Base-by-base conservation (phyloP, 75 land plant species). In the Adiantum capillusveneris region DNA sequence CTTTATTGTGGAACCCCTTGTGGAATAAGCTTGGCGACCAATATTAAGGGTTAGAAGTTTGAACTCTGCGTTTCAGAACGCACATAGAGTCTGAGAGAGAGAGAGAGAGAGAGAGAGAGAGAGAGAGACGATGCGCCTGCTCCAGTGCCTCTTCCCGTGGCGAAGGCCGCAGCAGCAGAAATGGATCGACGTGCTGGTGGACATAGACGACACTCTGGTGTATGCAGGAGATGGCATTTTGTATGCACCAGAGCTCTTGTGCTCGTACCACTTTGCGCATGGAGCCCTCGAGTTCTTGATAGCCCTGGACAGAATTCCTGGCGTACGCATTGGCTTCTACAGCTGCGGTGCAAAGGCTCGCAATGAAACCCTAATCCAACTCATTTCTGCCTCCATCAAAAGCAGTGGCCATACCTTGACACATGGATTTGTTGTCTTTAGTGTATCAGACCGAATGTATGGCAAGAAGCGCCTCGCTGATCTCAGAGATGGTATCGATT, bases 271-370 rank as follows among this genome's bases (percentile, higher is more conserved):
- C 53, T 17, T 51, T 18, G 53, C 53, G 18, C 53, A 51, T 22
- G 53, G 53, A 6, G 53, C 53, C 22, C 53, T 51, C 53, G 53
- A 18, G 53, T 51, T 51, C 53, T 17, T 51, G 53, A 7, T 51
- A 51, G 53, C 53, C 53, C 53, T 51, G 18, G 53, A 51, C 53
- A 51, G 53, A 18, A 17, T 17, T 18, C 7, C 13, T 6, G 53
- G 7, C 24, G 53, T 17, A 9, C 11, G 53, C n/a, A n/a, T n/a
- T n/a, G n/a, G n/a, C n/a, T n/a, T n/a, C n/a, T n/a, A n/a, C n/a
- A n/a, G n/a, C n/a, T n/a, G n/a, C n/a, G n/a, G n/a, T n/a, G n/a
- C n/a, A n/a, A n/a, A n/a, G n/a, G n/a, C n/a, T n/a, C n/a, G n/a
- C n/a, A n/a, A n/a, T n/a, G n/a, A n/a, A n/a, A n/a, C n/a, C n/a